Evolutionary conservation across 345 rosid species (phyloP).

Genomic region (Trapa incisa): DNA sequence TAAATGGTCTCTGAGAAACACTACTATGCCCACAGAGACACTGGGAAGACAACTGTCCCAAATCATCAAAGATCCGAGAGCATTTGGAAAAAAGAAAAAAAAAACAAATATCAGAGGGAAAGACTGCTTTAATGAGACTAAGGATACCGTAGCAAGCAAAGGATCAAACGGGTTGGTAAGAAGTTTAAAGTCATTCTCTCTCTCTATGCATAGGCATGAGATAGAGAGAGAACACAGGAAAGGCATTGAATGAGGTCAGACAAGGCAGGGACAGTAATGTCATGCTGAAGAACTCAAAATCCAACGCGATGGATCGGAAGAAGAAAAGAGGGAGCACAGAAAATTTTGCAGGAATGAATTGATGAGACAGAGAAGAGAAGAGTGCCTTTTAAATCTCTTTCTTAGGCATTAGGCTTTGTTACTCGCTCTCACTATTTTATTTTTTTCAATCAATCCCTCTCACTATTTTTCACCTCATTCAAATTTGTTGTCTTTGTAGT

Average conservation of each 20-base stretch:
- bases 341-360: slow-evolving; percentile 8
- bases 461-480: not conserved
- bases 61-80: not conserved
- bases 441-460: not conserved
- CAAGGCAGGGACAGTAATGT: slow-evolving; percentile 5
- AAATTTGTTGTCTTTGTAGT: not conserved
- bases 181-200: not conserved
- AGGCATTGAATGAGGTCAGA: slow-evolving; percentile 19
- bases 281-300: slow-evolving; percentile 16
- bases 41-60: not conserved
- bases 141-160: not conserved
- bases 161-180: slow-evolving; percentile 7
- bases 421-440: not conserved
- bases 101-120: not conserved
- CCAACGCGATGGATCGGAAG: slow-evolving; percentile 13
- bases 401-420: slow-evolving; percentile 4
- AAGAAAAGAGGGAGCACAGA: slow-evolving; percentile 8
- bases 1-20: not conserved
- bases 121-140: not conserved
- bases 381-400: slow-evolving; percentile 14
- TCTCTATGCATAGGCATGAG: slow-evolving; percentile 14
- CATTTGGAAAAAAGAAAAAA: too few species aligned
- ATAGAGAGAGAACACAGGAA: slow-evolving; percentile 19
- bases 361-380: not conserved
- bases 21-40: not conserved